phyloP scores from a whole-genome alignment of 345 rosid genomes.

The Sonneratia alba region DNA sequence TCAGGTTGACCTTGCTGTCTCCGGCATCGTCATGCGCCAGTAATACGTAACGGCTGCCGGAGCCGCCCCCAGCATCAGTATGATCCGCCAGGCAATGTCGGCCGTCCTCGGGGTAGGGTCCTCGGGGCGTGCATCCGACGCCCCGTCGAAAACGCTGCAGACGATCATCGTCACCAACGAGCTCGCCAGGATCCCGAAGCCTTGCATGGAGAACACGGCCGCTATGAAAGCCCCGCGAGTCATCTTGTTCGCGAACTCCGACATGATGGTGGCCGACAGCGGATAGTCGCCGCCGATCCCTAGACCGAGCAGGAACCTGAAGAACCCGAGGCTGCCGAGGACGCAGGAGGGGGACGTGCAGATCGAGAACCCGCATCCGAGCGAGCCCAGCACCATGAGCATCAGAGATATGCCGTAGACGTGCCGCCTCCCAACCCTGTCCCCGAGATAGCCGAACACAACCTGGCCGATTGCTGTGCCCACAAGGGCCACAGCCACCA shows the following conservation, averaged over 20 bases:
- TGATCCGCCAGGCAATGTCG: slow-evolving; percentile 61
- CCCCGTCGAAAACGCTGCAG: slow-evolving; percentile 27
- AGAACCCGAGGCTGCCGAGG: slow-evolving; percentile 55
- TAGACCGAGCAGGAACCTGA: slow-evolving; percentile 76
- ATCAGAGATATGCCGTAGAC: slow-evolving; percentile 72
- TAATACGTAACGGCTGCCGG: slow-evolving; percentile 67
- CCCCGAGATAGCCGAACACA: slow-evolving; percentile 66
- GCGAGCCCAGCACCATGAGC: slow-evolving; percentile 58
- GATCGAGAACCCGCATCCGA: slow-evolving; percentile 59
- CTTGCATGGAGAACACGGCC: slow-evolving; percentile 81
- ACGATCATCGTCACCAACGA: slow-evolving; percentile 50
- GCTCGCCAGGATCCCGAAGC: slow-evolving; percentile 50
- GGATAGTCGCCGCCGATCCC: slow-evolving; percentile 90
- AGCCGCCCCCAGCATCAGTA: slow-evolving; percentile 69
- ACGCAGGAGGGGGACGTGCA: slow-evolving; percentile 38
- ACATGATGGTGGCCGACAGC: slow-evolving; percentile 71
- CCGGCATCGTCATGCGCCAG: slow-evolving; percentile 81
- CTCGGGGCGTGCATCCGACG: slow-evolving; percentile 19
- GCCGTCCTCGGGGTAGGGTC: slow-evolving; percentile 34
- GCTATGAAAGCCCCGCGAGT: slow-evolving; percentile 73
- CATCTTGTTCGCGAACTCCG: slow-evolving; percentile 59
- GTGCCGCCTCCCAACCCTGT: slow-evolving; percentile 62
- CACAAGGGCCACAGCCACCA: slow-evolving; percentile 1
- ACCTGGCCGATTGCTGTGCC: slow-evolving; percentile 28
- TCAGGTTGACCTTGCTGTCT: slow-evolving; percentile 31